phyloP scores from a whole-genome alignment of 441 rosid species.

The Populus hybrid region DNA sequence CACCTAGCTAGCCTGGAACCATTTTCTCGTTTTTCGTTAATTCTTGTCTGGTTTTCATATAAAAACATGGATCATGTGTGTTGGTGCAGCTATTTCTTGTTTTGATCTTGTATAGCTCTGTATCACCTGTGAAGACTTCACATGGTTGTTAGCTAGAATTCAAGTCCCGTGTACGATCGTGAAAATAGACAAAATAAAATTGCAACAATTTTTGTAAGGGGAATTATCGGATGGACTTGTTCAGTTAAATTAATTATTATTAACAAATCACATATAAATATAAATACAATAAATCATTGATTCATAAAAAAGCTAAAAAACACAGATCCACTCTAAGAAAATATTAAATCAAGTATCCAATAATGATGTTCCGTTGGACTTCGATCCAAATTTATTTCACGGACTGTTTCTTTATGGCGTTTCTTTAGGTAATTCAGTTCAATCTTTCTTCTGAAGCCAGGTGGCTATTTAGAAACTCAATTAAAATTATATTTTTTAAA shows the following conservation, averaged over 20 bases:
- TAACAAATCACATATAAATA: too few species aligned
- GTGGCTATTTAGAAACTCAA: fast-evolving
- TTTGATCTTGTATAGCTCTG: not conserved
- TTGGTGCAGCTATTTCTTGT: not conserved
- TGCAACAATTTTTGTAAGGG: too few species aligned
- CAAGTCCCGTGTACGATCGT: not conserved
- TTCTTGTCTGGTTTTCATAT: not conserved
- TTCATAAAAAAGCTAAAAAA: too few species aligned
- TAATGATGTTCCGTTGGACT: not conserved
- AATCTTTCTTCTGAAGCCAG: not conserved
- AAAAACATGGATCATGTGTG: not conserved
- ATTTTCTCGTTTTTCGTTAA: not conserved
- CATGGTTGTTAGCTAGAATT: not conserved
- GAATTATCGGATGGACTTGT: too few species aligned
- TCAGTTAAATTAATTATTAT: too few species aligned
- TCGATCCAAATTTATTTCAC: not conserved
- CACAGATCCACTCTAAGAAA: not conserved
- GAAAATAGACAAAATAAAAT: not conserved
- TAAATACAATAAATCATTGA: too few species aligned
- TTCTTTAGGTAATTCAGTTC: not conserved
- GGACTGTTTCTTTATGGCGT: too few species aligned
- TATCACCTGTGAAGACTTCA: not conserved
- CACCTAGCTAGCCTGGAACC: not conserved
- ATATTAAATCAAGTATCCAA: not conserved
- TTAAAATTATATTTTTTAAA: too few species aligned